Conservation (phyloP, 169 alveolate species). For the Plasmodium malariae region DNA sequence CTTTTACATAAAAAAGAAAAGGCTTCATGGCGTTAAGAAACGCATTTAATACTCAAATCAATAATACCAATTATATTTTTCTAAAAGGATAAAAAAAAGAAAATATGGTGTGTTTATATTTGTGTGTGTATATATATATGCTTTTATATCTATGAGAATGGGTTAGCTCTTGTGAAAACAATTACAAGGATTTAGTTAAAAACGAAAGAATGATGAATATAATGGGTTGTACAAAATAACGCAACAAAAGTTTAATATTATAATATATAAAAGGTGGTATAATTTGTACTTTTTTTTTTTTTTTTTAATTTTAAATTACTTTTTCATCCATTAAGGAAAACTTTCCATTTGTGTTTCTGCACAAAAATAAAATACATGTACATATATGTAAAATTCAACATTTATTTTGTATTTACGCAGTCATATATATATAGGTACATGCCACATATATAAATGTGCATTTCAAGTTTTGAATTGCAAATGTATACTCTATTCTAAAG, state of each 20-base stretch:
- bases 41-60: conserved; percentile 63
- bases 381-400: not conserved
- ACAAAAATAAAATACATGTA: conserved; percentile 5
- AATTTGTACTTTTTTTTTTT: not conserved
- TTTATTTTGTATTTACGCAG: no score
- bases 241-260: no score
- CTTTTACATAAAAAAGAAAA: not conserved
- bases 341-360: conserved; percentile 36
- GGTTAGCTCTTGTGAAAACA: not conserved
- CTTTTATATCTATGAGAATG: no score
- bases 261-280: no score
- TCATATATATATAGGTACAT: not conserved
- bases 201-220: not conserved
- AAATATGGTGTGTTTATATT: not conserved
- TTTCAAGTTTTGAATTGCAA: not conserved
- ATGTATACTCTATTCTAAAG: conserved; percentile 46
- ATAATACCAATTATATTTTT: conserved; percentile 57
- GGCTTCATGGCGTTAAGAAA: conserved; percentile 3
- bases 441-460: not conserved
- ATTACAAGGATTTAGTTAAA: no score
- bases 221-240: conserved; percentile 4
- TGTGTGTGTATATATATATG: not conserved
- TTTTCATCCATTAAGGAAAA: conserved; percentile 57
- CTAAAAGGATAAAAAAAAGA: conserved; percentile 31
- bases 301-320: conserved; percentile 8